phyloP scores from a whole-genome alignment of 192 early-diverging fungal species.

The Pilaira anomala region DNA sequence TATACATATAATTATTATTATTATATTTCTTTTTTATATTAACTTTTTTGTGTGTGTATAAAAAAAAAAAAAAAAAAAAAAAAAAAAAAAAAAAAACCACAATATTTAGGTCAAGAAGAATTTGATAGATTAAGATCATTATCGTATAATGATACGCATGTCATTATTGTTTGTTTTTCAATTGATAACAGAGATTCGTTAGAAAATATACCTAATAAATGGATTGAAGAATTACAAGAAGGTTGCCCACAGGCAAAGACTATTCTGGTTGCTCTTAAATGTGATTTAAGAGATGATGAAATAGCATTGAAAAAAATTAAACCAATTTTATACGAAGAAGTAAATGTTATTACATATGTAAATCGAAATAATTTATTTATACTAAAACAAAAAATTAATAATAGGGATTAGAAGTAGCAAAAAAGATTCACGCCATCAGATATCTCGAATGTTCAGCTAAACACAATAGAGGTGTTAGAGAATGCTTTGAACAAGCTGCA shows the following conservation, averaged over 20 bases:
- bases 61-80: no score
- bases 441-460: slow-evolving; percentile 37
- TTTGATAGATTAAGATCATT: slow-evolving; percentile 28
- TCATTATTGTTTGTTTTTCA: slow-evolving; percentile 34
- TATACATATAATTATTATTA: background rate
- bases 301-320: slow-evolving; percentile 3
- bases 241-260: slow-evolving; percentile 28
- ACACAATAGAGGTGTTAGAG: slow-evolving; percentile 31
- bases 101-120: slow-evolving; percentile 30
- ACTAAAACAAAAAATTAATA: background rate
- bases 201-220: slow-evolving; percentile 26
- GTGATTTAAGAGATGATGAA: slow-evolving; percentile 35
- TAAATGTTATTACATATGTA: background rate
- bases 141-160: slow-evolving; percentile 35
- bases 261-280: slow-evolving; percentile 34
- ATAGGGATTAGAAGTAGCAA: slow-evolving; percentile 27
- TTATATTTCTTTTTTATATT: slow-evolving; percentile 1
- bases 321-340: slow-evolving; percentile 32
- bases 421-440: slow-evolving; percentile 24
- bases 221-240: slow-evolving; percentile 24
- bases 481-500: slow-evolving; percentile 36
- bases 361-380: background rate
- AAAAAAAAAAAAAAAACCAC: background rate
- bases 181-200: slow-evolving; percentile 31
- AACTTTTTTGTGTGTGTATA: no score